Evolutionary conservation across 352 stramenopile species (phyloP).

Genomic region (Stephanocyclus meneghinianus): DNA sequence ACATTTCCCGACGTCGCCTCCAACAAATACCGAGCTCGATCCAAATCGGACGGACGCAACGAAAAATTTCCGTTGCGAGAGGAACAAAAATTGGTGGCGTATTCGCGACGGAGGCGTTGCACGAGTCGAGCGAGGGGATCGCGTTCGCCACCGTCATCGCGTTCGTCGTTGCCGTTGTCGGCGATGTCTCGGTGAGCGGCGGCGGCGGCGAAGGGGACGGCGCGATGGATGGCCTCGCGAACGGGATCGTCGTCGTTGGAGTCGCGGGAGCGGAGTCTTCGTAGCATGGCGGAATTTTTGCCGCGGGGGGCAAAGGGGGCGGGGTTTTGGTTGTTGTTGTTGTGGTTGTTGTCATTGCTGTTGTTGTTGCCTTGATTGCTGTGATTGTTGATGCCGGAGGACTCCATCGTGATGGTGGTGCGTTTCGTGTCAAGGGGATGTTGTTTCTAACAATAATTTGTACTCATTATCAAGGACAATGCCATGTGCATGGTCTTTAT

Average conservation of each 20-base stretch:
- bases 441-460: too few species aligned
- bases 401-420: background rate
- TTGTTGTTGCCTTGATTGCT: background rate
- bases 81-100: constrained; percentile 18
- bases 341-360: background rate
- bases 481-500: too few species aligned
- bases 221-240: background rate
- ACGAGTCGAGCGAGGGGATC: constrained; percentile 10
- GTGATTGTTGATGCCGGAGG: background rate
- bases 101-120: constrained; percentile 17
- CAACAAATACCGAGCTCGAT: constrained; percentile 52
- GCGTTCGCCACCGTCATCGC: background rate
- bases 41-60: constrained; percentile 21
- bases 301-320: background rate
- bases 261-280: background rate
- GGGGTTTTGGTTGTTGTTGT: background rate
- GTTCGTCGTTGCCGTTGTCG: background rate
- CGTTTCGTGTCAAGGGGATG: too few species aligned
- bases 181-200: background rate
- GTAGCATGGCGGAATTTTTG: background rate
- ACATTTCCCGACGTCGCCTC: constrained; percentile 67
- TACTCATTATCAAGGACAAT: too few species aligned
- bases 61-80: background rate
- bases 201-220: background rate
- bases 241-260: background rate